A percentile compares a stretch with the other conserved stretches of the same genome.
These are phyloP conservation scores for Stenocarpella maydis DNA, from an alignment of 2,329 filamentous ascomycete genomes.

Conservation along the genomic window DNA sequence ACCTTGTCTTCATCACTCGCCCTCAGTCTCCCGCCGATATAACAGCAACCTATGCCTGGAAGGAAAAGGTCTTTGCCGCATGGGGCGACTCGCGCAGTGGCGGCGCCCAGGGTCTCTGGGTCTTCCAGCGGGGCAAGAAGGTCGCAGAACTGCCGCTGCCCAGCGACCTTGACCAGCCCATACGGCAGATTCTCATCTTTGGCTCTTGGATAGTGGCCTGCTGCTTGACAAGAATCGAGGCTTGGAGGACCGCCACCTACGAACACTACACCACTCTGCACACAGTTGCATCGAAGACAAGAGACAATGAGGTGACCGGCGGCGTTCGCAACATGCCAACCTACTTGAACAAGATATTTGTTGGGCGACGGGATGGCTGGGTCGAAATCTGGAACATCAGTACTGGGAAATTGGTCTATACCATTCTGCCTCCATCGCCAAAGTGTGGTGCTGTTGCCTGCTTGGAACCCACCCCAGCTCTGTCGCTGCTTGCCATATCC, in stretches of 20 bases:
- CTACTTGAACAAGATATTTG: conserved; percentile 94
- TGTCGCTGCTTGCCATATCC: conserved; percentile 88
- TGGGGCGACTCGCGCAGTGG: conserved; percentile 73
- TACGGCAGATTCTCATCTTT: conserved; percentile 82
- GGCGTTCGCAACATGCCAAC: conserved; percentile 90
- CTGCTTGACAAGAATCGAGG: conserved; percentile 77
- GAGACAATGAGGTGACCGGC: conserved; percentile 75
- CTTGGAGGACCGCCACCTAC: conserved; percentile 85
- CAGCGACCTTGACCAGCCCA: conserved; percentile 70
- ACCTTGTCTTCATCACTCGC: conserved; percentile 90
- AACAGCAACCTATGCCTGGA: conserved; percentile 88
- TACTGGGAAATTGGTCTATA: conserved; percentile 90
- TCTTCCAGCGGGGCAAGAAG: conserved; percentile 91
- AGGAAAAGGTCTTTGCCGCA: conserved; percentile 85
- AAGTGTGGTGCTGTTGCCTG: conserved; percentile 85
- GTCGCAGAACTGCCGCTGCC: conserved; percentile 78
- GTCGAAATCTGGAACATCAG: conserved; percentile 98
- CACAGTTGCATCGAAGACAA: conserved; percentile 62
- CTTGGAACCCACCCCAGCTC: conserved; percentile 81
- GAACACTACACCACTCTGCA: conserved; percentile 92
- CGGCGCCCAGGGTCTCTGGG: conserved; percentile 77
- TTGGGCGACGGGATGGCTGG: conserved; percentile 84
- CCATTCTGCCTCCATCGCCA: conserved; percentile 78
- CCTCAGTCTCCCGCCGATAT: conserved; percentile 88
- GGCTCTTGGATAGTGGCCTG: conserved; percentile 91